phyloP scores from a whole-genome alignment of 106 monocot genomes.

The Hemerocallis citrina region DNA sequence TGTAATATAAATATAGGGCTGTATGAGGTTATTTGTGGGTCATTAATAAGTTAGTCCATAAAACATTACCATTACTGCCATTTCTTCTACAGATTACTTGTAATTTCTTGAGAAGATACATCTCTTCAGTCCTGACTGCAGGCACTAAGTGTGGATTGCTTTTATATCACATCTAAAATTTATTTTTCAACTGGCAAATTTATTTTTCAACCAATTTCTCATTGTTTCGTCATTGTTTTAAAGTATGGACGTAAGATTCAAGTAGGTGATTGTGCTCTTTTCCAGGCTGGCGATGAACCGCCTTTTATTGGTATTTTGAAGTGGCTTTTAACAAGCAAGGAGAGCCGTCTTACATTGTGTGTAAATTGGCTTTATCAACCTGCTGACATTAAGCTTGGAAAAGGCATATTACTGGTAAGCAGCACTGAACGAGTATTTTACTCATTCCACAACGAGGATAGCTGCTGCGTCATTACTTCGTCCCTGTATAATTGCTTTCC shows the following conservation, averaged over 20 bases:
- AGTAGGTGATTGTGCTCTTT: slow-evolving; percentile 94
- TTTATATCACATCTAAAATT: too few species aligned
- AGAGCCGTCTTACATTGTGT: slow-evolving; percentile 57
- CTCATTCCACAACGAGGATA: slow-evolving; percentile 87
- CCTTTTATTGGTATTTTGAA: slow-evolving; percentile 90
- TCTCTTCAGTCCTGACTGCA: too few species aligned
- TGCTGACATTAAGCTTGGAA: slow-evolving; percentile 75
- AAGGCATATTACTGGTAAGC: slow-evolving; percentile 57
- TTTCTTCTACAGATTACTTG: too few species aligned
- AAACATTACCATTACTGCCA: background rate
- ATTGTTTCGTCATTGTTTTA: slow-evolving; percentile 10
- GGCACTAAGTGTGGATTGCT: too few species aligned
- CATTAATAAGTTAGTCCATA: background rate
- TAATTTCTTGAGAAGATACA: too few species aligned
- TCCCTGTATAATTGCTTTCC: slow-evolving; percentile 95
- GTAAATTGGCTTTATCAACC: slow-evolving; percentile 96
- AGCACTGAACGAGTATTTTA: slow-evolving; percentile 93
- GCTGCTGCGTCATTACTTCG: slow-evolving; percentile 77
- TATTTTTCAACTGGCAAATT: background rate
- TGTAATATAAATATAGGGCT: too few species aligned
- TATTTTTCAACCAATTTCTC: background rate
- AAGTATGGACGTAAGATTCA: slow-evolving; percentile 76
- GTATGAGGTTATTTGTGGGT: background rate
- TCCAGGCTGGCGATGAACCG: slow-evolving; percentile 74
- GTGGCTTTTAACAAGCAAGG: slow-evolving; percentile 45